Evolutionary conservation across 2,329 filamentous ascomycete species (phyloP).

Genomic region (Diaporthe sp.): DNA sequence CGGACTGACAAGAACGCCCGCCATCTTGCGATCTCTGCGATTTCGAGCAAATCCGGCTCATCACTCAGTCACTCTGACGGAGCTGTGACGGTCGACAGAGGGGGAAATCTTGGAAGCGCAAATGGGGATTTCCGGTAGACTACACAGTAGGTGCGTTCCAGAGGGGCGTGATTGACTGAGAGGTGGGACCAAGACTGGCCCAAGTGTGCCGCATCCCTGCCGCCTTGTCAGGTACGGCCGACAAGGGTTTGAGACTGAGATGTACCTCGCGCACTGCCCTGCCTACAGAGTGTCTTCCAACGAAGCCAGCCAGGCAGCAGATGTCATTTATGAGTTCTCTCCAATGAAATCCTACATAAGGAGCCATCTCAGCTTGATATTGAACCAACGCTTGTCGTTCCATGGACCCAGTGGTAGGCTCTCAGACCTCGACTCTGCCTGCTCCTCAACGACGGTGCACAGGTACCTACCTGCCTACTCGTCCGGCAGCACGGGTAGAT

Average conservation of each 20-base stretch:
- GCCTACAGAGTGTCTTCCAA: neutral
- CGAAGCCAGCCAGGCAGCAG: neutral
- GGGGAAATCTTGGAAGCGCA: conserved; percentile 3
- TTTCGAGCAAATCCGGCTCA: neutral
- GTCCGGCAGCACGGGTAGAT: conserved; percentile 32
- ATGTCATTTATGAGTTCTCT: neutral
- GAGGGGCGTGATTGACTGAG: conserved; percentile 24
- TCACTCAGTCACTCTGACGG: conserved; percentile 10
- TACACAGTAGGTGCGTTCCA: neutral
- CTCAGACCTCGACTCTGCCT: neutral
- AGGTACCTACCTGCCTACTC: conserved; percentile 15
- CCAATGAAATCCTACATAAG: neutral
- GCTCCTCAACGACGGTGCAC: neutral
- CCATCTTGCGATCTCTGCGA: neutral
- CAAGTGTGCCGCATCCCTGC: neutral
- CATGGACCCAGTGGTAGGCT: neutral
- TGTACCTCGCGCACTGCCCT: neutral
- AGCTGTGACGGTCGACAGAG: neutral
- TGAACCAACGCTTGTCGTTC: neutral
- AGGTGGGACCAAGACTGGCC: conserved; percentile 9
- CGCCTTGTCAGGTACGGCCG: conserved; percentile 15
- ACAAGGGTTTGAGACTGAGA: neutral
- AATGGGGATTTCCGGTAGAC: conserved; percentile 29
- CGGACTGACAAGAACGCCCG: neutral
- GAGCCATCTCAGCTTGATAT: neutral